Conservation (phyloP, 257 asterid genomes). For the Vinca minor region DNA sequence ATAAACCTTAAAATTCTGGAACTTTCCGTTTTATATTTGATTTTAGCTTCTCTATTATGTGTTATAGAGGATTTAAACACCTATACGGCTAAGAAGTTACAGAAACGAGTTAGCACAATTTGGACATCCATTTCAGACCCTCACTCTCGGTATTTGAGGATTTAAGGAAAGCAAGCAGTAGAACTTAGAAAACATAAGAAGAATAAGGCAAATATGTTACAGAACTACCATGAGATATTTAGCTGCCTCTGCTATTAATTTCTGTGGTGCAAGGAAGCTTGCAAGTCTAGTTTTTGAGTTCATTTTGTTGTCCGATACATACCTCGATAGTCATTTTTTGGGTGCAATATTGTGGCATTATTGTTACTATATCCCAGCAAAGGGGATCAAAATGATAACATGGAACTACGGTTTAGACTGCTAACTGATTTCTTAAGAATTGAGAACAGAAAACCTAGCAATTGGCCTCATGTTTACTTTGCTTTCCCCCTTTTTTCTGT, state of each 20-base stretch:
- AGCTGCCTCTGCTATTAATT: not conserved
- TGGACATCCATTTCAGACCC: not conserved
- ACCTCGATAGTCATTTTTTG: not conserved
- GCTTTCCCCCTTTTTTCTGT: not conserved
- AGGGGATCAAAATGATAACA: not conserved
- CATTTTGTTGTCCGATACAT: not conserved
- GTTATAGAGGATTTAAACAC: not conserved
- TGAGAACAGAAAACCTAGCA: not conserved
- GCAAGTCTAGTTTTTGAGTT: not conserved
- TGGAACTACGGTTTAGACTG: not conserved
- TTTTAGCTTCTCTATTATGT: not conserved
- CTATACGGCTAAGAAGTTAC: not conserved
- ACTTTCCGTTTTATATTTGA: not conserved
- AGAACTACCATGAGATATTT: not conserved
- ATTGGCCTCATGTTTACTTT: not conserved
- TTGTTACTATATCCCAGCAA: not conserved
- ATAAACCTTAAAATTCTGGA: not conserved
- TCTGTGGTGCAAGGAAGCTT: not conserved
- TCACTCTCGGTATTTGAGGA: not conserved
- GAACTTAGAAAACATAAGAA: not conserved
- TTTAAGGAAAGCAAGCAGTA: not conserved
- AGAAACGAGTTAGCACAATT: not conserved
- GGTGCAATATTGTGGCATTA: not conserved
- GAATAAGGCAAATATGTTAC: not conserved
- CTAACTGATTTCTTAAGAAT: not conserved